Conservation (phyloP, 202 grass and related monocot species). For the Panicum hallii region DNA sequence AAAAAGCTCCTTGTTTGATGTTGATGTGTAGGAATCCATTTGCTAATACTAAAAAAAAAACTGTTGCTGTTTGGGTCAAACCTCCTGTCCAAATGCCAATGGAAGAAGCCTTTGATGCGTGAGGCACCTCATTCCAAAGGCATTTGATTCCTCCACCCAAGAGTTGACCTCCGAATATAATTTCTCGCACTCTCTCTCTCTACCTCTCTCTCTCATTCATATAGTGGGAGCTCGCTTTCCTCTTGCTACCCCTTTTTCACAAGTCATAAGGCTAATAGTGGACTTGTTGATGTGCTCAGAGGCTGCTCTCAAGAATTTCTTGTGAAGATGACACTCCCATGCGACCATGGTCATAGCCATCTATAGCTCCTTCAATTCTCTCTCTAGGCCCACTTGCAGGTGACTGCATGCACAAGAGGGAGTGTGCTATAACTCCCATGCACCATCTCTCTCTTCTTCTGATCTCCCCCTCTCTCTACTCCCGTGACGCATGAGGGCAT, state of each 20-base stretch:
- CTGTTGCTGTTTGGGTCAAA: constrained; percentile 73
- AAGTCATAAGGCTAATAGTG: constrained; percentile 66
- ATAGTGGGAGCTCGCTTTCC: constrained; percentile 56
- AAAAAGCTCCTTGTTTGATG: constrained; percentile 56
- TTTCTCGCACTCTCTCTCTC: constrained; percentile 33
- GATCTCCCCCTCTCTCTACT: constrained; percentile 15
- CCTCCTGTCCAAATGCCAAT: constrained; percentile 62
- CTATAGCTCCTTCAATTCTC: neutral
- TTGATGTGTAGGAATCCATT: constrained; percentile 61
- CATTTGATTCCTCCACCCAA: constrained; percentile 96
- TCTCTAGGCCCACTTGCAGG: constrained; percentile 38
- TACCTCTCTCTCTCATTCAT: constrained; percentile 23
- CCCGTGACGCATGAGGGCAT: constrained; percentile 45
- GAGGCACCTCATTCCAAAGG: constrained; percentile 73
- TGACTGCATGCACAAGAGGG: constrained; percentile 37
- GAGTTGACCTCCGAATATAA: constrained; percentile 96
- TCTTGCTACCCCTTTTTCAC: constrained; percentile 60
- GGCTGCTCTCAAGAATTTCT: constrained; percentile 51
- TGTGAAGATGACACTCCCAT: constrained; percentile 54
- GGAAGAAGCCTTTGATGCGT: constrained; percentile 79
- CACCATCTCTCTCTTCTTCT: constrained; percentile 36
- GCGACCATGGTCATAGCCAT: constrained; percentile 52
- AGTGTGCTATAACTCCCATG: constrained; percentile 58
- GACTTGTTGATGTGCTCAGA: constrained; percentile 47
- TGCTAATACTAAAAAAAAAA: constrained; percentile 42